Conservation (phyloP, 2,329 filamentous ascomycete species). For the Diaporthe amygdali region DNA sequence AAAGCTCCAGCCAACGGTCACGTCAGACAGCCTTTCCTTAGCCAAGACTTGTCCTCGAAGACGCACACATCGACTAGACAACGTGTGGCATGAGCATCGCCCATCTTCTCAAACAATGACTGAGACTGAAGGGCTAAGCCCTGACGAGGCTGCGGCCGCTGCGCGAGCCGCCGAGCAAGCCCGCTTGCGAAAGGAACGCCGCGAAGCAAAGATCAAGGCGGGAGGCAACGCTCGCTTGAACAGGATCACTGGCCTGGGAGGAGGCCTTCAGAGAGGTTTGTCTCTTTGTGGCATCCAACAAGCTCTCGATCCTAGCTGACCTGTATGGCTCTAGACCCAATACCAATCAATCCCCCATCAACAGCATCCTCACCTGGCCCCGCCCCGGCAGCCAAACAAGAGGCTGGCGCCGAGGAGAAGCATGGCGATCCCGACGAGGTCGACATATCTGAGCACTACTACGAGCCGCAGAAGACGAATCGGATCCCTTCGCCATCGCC, state of each 20-base stretch:
- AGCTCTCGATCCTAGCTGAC: conserved; percentile 4
- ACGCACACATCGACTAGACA: conserved; percentile 18
- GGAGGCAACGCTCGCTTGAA: conserved; percentile 73
- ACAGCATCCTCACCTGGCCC: conserved; percentile 41
- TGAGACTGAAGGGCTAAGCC: conserved; percentile 40
- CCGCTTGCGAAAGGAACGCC: conserved; percentile 77
- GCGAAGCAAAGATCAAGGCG: conserved; percentile 78
- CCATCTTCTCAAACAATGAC: conserved; percentile 39
- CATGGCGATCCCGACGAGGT: conserved; percentile 75
- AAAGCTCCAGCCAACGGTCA: conserved; percentile 2
- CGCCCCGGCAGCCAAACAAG: conserved; percentile 36
- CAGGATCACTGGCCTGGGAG: conserved; percentile 76
- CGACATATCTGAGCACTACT: conserved; percentile 79
- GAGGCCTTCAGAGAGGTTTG: conserved; percentile 55
- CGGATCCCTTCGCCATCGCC: conserved; percentile 35
- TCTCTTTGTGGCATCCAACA: neutral
- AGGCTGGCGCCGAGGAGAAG: conserved; percentile 36
- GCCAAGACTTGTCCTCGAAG: neutral
- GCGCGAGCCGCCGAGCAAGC: conserved; percentile 67
- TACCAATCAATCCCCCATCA: conserved; percentile 26
- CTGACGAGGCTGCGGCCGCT: conserved; percentile 53
- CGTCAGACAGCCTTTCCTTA: neutral
- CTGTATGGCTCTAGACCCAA: neutral
- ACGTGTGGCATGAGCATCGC: neutral
- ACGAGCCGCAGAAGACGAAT: conserved; percentile 56